Evolutionary conservation across 148 eudicot species (phyloP), one percentile per base, ranked within the genome.

Genomic region (Amaranthus palmeri): DNA sequence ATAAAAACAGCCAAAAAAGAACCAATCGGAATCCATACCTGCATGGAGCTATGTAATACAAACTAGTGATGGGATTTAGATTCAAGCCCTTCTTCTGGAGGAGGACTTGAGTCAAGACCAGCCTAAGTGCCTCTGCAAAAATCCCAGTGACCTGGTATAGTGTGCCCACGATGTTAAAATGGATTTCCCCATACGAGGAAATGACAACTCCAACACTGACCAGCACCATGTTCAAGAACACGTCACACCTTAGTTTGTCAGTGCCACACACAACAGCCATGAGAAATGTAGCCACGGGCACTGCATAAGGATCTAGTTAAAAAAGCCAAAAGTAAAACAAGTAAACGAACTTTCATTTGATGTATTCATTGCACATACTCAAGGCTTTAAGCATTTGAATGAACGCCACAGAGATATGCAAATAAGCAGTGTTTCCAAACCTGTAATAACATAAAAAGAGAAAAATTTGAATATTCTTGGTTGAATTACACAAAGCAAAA

Each of bases 21-120:
- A 25, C 36, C 36, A 1, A 56, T 15, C 14, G 36, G 3, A 15
- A n/a, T 49, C 42, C 49, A 68, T 84, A 88, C 97, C 97, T 91
- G 93, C 93, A 91, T 53, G 97, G 97, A 76, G 93, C 97, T 68
- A 91, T 91, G 89, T 91, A 91, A 79, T 91, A 91, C 81, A 91
- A 72, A 81, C 97, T 91, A 79, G 93, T 91, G 80, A 91, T 86
- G 44, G 92, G 96, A 79, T 86, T 90, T 51, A 90, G 85, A 14
- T 90, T 80, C 78, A 90, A 82, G 74, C 96, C 96, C 88, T 88
- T 88, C 81, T 88, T 90, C 72, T 88, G 96, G 61, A 90, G 89
- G 52, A 90, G 88, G 74, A 90, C 92, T 88, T 90, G 96, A 76
- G 96, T 90, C 67, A 90, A 77, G 65, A 90, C 96, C 80, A 90